These are phyloP conservation scores for Rhodotorula graminis DNA, from an alignment of 768 basidiomycete species.

Conservation along the genomic window DNA sequence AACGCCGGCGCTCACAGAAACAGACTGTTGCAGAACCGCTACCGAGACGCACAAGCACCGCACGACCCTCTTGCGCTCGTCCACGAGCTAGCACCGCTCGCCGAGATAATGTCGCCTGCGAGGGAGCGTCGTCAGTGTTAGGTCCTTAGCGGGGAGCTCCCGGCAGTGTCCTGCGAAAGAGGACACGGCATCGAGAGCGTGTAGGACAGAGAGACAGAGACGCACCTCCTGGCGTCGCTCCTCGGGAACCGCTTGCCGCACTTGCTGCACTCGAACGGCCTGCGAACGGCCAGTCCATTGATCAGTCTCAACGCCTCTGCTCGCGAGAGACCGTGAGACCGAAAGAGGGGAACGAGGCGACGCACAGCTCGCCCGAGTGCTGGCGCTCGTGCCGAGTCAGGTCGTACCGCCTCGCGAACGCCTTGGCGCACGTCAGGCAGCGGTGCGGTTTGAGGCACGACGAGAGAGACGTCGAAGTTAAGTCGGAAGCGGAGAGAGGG, in stretches of 20 bases:
- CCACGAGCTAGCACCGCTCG: no score
- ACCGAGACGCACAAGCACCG: no score
- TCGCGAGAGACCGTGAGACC: neutral
- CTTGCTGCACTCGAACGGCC: slow-evolving; percentile 2
- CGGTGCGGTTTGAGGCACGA: no score
- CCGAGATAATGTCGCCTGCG: no score
- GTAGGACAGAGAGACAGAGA: neutral
- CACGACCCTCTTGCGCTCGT: no score
- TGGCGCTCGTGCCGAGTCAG: neutral
- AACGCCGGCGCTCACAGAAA: no score
- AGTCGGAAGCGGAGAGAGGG: neutral
- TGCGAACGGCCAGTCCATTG: neutral
- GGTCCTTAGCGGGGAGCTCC: neutral
- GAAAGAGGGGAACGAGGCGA: neutral
- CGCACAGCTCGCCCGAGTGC: slow-evolving; percentile 17
- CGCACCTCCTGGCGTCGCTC: slow-evolving; percentile 10
- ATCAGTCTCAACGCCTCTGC: no score
- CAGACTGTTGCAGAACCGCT: no score
- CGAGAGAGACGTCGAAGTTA: no score
- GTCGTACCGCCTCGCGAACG: slow-evolving; percentile 11
- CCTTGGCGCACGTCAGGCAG: neutral
- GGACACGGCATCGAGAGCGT: no score
- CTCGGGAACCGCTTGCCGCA: neutral
- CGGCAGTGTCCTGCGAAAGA: neutral
- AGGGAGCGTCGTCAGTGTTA: no score